phyloP scores from a whole-genome alignment of 257 asterid species.

The Ilex aquifolium region DNA sequence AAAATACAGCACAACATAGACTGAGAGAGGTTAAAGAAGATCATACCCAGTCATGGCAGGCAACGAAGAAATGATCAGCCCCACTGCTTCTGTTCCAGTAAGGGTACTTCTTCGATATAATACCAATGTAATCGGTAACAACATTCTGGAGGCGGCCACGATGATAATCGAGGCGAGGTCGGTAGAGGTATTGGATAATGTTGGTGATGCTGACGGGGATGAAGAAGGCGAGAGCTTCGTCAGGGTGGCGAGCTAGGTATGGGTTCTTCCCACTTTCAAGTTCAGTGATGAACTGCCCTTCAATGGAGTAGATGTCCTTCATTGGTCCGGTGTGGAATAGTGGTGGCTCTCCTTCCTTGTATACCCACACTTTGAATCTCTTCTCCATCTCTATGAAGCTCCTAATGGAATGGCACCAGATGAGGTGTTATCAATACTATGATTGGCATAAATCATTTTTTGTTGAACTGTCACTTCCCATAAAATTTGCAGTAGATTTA shows the following conservation, averaged over 20 bases:
- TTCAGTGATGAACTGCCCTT: slow-evolving; percentile 48
- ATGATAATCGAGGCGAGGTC: slow-evolving; percentile 13
- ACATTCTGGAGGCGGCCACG: slow-evolving; percentile 22
- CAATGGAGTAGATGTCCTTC: slow-evolving; percentile 47
- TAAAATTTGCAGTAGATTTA: no score
- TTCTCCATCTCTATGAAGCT: slow-evolving; percentile 65
- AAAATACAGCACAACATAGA: neutral
- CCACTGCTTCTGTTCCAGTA: slow-evolving; percentile 59
- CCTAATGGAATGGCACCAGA: slow-evolving; percentile 15
- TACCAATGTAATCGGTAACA: slow-evolving; percentile 31
- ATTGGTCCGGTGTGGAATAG: slow-evolving; percentile 35
- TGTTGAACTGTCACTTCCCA: no score
- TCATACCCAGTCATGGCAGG: slow-evolving; percentile 67
- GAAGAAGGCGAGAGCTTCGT: slow-evolving; percentile 42
- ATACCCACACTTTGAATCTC: slow-evolving; percentile 49
- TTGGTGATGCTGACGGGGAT: slow-evolving; percentile 38
- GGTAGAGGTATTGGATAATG: slow-evolving; percentile 35
- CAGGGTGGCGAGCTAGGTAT: slow-evolving; percentile 29
- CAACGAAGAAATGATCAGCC: slow-evolving; percentile 55
- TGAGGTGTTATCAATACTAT: no score
- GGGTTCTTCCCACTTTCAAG: slow-evolving; percentile 11
- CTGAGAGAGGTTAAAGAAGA: neutral
- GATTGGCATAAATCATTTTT: no score
- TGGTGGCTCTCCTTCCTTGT: slow-evolving; percentile 60
- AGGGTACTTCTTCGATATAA: slow-evolving; percentile 29